Evolutionary conservation across 352 stramenopile genomes (phyloP), one percentile per base, ranked within the genome.

Genomic region (Phytopythium ostracodes): DNA sequence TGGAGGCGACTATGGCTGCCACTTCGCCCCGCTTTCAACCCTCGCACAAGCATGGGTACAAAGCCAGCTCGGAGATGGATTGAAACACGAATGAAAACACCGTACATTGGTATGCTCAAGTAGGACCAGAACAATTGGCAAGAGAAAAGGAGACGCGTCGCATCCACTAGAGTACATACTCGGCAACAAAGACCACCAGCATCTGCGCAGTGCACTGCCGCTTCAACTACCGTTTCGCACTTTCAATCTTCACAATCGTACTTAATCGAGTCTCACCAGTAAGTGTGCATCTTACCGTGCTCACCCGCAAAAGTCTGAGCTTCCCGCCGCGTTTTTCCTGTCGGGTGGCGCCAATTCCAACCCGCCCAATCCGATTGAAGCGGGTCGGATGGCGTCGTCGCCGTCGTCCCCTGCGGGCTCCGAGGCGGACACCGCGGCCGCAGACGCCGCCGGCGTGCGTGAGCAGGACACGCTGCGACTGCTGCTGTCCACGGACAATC

Each of bases 401-500:
- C 36, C 29, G 24, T 15, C 18, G 43, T 44, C 18, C 1, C 33
- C 29, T 22, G 24, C 17, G 15, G 31, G 10, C 10, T 38, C 33
- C 3, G 33, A 53, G 4, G 1, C 18, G 4, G 10, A 31, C 31
- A 31, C 24, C 18, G n/a, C n/a, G n/a, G n/a, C n/a, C n/a, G n/a
- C n/a, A n/a, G 15, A 11, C 11, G 17, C 22, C 59, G 58, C 50
- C 35, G 66, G 63, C 52, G 60, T 64, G 56, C 66, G 24, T 29
- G 64, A 69, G 15, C 61, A 31, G 46, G 73, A 84, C 64, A 90
- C 84, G 67, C 66, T 92, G 65, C 76, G 80, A 22, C 92, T 99
- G 65, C 71, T 99, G 56, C 60, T 99, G 46, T 92, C 94, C 29
- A 99, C 97, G n/a, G 98, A 99, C 81, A 99, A 99, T 74, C 98